Conservation (phyloP, 495 filamentous ascomycete genomes). For the Xylaria cubensis region DNA sequence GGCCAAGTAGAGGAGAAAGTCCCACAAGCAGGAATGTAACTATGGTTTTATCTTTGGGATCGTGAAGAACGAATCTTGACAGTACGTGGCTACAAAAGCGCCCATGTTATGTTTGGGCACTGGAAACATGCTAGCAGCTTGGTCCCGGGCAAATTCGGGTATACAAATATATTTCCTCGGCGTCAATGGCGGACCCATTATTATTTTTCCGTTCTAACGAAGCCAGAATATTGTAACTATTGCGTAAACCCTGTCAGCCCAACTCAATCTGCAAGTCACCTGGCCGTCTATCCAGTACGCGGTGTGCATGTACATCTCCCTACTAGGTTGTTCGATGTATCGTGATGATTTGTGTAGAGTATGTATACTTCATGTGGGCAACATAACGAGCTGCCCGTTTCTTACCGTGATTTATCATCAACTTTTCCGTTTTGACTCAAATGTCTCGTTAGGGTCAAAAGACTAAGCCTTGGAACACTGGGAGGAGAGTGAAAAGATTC, state of each 20-base stretch:
- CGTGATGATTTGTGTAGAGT: not conserved
- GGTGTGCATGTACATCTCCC: not conserved
- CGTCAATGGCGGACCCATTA: constrained; percentile 22
- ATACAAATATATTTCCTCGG: not conserved
- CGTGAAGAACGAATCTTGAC: not conserved
- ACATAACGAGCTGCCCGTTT: not conserved
- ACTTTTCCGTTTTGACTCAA: not conserved
- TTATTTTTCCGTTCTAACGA: constrained; percentile 6
- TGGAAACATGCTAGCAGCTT: constrained; percentile 11
- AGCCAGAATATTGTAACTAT: not conserved
- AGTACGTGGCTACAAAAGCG: constrained; percentile 1
- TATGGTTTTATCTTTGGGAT: constrained; percentile 11
- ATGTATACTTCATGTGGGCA: not conserved
- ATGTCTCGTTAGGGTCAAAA: not conserved
- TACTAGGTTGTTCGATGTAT: constrained; percentile 18
- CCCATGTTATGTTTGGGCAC: constrained; percentile 14
- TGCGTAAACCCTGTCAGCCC: constrained; percentile 16
- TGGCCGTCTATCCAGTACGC: constrained; percentile 7
- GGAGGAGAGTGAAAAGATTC: not conserved
- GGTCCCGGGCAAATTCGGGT: constrained; percentile 16
- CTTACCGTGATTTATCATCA: not conserved
- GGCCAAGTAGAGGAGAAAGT: not conserved
- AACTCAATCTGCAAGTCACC: constrained; percentile 24
- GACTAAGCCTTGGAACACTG: not conserved
- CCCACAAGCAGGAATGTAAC: not conserved